Percentiles rank a stretch among this genome's conserved stretches.
phyloP scores from a whole-genome alignment of 139 green algal genomes.

The Marvania coccoides region DNA sequence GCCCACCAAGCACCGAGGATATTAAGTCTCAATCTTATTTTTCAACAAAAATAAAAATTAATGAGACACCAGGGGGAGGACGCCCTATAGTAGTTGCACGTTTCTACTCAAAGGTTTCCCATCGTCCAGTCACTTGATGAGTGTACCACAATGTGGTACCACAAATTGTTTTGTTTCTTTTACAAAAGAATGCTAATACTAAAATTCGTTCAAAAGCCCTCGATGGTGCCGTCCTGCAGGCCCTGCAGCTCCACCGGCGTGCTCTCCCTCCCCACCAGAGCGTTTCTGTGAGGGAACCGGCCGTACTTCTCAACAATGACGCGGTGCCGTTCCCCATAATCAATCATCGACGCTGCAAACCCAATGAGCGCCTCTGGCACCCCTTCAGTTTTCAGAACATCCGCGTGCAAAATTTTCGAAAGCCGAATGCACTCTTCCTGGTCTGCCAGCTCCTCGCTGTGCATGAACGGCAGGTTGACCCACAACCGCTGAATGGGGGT shows the following conservation, averaged over 20 bases:
- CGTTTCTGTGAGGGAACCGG: constrained; percentile 62
- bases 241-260: constrained; percentile 42
- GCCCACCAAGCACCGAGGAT: no score
- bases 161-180: not conserved
- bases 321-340: constrained; percentile 24
- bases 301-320: constrained; percentile 13
- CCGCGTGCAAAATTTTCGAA: not conserved
- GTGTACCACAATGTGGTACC: no score
- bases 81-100: no score
- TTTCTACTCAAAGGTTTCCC: no score
- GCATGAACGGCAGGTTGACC: constrained; percentile 42
- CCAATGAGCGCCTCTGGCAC: not conserved
- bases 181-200: not conserved
- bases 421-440: constrained; percentile 36
- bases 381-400: no score
- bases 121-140: no score
- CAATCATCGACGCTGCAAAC: not conserved
- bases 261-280: constrained; percentile 33
- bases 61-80: no score
- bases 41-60: no score
- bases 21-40: no score
- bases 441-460: constrained; percentile 39
- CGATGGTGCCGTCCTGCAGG: constrained; percentile 45
- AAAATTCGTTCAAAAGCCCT: constrained; percentile 15
- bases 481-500: constrained; percentile 22